Evolutionary conservation across 495 filamentous ascomycete species (phyloP), one percentile per base, ranked within the genome.

Genomic region (Talaromyces stipitatus): DNA sequence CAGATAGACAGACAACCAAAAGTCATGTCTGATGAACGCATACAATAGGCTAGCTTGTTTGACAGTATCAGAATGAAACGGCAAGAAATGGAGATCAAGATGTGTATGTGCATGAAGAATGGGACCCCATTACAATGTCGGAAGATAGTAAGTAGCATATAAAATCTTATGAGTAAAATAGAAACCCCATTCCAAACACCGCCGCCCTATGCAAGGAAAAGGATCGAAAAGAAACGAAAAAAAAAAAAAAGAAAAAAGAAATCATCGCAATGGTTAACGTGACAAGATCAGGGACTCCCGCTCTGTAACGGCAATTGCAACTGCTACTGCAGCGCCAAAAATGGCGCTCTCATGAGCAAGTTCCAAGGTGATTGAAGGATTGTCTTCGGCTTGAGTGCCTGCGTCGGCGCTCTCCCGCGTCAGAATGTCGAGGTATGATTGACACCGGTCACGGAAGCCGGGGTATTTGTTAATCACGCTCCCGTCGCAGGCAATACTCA

Each of bases 401-500:
- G 58, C 54, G 9, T 24, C 29, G 30, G 68, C 61, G 8, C 61
- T 67, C 28, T 69, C 58, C 16, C 68, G 64, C 11, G 72, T 63
- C 14, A 84, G 65, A 46, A 77, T 65, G 60, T 80, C 69, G 46
- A 84, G 62, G 41, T 77, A 79, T 7, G 53, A 53, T 52, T 83
- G 79, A 60, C 80, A 81, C 18, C 64, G 66, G 48, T 78, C 75
- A 48, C 71, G 73, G 60, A 83, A 84, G 0, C 73, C 72, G 12
- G 79, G 78, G 57, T 84, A 84, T 59, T 79, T 81, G 68, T 84
- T 82, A 54, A 84, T 79, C 10, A 84, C 78, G 28, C 79, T 82
- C 20, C 82, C 82, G 50, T 83, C 79, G 58, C 79, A 84, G 12
- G 78, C 79, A 30, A 84, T 81, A 8, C 71, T 74, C 14, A 78